A percentile compares a stretch with the other conserved stretches of the same genome.
These are phyloP conservation scores for Jatropha podagrica DNA, from an alignment of 441 rosid species.

Conservation along the genomic window DNA sequence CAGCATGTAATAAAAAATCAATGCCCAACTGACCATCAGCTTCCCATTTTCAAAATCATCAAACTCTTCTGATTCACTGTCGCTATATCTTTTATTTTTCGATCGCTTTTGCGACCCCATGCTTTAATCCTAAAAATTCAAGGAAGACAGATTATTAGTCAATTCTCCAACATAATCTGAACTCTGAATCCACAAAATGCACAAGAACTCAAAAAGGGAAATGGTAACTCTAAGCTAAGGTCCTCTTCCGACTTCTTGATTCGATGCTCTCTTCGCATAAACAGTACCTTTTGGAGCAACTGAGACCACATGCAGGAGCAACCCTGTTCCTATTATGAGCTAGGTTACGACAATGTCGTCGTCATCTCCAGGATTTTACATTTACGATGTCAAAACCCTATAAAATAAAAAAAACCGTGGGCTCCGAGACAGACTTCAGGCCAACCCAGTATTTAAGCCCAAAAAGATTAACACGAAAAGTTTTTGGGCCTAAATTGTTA, in stretches of 20 bases:
- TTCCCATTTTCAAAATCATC: constrained; percentile 35
- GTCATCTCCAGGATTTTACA: background rate
- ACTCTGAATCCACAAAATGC: too few species aligned
- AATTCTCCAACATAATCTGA: too few species aligned
- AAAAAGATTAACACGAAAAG: too few species aligned
- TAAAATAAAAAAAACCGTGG: background rate
- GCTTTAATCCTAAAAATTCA: constrained; percentile 6
- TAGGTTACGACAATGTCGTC: background rate
- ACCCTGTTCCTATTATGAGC: background rate
- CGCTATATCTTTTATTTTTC: constrained; percentile 34
- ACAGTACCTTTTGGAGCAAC: background rate
- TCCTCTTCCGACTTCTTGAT: too few species aligned
- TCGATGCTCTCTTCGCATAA: too few species aligned
- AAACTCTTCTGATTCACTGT: constrained; percentile 40
- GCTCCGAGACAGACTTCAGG: background rate
- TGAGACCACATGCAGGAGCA: background rate
- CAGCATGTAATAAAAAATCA: background rate
- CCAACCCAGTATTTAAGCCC: background rate
- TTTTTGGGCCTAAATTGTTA: background rate
- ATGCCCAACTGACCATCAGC: constrained; percentile 21
- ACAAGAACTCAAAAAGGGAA: too few species aligned
- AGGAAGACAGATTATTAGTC: background rate
- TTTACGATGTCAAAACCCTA: background rate
- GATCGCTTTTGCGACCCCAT: constrained; percentile 50
- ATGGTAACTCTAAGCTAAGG: too few species aligned